Evolutionary conservation across 495 filamentous ascomycete species (phyloP).

Genomic region (Neurospora hispaniola): DNA sequence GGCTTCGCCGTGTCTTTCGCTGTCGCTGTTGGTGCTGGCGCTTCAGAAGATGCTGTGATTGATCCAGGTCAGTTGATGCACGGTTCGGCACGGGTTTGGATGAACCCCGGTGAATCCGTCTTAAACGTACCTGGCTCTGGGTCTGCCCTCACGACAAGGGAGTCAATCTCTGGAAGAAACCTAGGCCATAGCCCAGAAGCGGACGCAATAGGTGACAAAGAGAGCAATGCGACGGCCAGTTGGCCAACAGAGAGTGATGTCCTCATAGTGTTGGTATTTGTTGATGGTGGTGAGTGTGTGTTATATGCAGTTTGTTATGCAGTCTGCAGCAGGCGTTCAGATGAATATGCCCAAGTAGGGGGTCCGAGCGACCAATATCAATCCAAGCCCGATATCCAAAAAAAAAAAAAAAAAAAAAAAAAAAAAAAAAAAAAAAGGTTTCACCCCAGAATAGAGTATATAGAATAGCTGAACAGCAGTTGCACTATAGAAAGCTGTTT

Average conservation of each 20-base stretch:
- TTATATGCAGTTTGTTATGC: not conserved
- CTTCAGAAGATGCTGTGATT: slow-evolving; percentile 9
- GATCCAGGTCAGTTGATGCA: slow-evolving; percentile 8
- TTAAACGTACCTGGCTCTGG: slow-evolving; percentile 13
- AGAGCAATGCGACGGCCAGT: slow-evolving; percentile 26
- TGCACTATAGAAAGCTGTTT: slow-evolving; percentile 8
- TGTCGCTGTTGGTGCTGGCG: not conserved
- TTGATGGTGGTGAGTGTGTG: not conserved
- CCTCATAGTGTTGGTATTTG: slow-evolving; percentile 14
- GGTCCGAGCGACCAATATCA: not conserved
- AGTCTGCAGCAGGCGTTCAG: not conserved
- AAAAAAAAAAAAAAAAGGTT: not conserved
- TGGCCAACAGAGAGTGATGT: slow-evolving; percentile 15
- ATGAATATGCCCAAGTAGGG: not conserved
- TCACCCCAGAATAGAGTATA: not conserved
- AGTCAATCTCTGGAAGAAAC: slow-evolving; percentile 28
- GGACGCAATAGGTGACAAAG: slow-evolving; percentile 21
- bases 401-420: not conserved
- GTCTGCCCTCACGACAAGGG: slow-evolving; percentile 28
- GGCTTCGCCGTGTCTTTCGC: not conserved
- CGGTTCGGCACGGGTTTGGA: slow-evolving; percentile 3
- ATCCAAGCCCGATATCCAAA: not conserved
- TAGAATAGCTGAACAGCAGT: not conserved
- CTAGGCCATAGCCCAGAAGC: slow-evolving; percentile 24
- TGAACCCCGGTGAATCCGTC: not conserved